Percentiles rank a stretch among this genome's conserved stretches.
phyloP scores from a whole-genome alignment of 768 basidiomycete species.

The Hypholoma sublateritium region DNA sequence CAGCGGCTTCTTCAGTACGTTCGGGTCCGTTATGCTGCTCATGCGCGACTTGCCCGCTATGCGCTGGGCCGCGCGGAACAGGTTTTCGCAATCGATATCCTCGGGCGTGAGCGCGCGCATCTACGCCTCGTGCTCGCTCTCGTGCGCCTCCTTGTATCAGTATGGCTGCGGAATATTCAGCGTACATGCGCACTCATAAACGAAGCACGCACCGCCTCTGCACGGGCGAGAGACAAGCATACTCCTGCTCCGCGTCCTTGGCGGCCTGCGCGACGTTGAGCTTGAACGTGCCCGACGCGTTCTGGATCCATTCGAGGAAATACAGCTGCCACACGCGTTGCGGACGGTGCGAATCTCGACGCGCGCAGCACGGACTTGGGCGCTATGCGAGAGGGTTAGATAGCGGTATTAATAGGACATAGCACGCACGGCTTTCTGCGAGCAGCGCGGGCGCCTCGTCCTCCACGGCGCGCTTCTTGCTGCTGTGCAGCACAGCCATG shows the following conservation, averaged over 20 bases:
- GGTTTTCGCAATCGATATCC: constrained; percentile 93
- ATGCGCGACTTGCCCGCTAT: constrained; percentile 74
- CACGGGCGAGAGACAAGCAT: constrained; percentile 71
- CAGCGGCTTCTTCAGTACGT: too few relatives aligned
- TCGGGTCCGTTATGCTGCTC: constrained; percentile 75
- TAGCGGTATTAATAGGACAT: not conserved
- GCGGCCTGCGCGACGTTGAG: constrained; percentile 94
- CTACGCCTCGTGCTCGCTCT: constrained; percentile 80
- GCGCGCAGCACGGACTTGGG: constrained; percentile 80
- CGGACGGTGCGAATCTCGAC: constrained; percentile 89
- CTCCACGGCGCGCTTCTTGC: constrained; percentile 46
- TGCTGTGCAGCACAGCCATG: constrained; percentile 59
- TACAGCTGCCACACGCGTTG: constrained; percentile 98
- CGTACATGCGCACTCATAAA: not conserved
- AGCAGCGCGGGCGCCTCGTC: constrained; percentile 34
- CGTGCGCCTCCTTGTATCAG: constrained; percentile 82
- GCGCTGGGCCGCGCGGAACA: constrained; percentile 40
- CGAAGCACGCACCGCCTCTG: constrained; percentile 69
- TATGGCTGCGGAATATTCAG: constrained; percentile 56
- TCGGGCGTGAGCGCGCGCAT: constrained; percentile 89
- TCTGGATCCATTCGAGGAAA: constrained; percentile 93
- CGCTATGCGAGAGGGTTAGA: constrained; percentile 36
- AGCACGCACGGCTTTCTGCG: not conserved
- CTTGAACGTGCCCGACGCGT: constrained; percentile 74
- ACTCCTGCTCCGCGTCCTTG: constrained; percentile 91